Evolutionary conservation across 2,329 filamentous ascomycete genomes (phyloP).

Genomic region (Cryphonectria carpinicola): DNA sequence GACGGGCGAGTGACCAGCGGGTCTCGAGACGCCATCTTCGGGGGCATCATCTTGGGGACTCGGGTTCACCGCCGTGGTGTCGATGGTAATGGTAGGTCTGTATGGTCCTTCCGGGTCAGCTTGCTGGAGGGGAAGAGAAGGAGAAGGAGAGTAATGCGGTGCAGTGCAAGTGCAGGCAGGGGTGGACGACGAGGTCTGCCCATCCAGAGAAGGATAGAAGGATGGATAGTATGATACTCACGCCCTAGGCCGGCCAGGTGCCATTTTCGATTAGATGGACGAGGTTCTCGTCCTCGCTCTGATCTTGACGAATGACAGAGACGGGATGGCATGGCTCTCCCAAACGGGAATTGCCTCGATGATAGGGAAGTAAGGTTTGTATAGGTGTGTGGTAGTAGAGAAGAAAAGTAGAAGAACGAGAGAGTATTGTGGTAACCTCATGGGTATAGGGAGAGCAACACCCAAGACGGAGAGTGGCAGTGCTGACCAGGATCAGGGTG

Average conservation of each 20-base stretch:
- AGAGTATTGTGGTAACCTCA: background rate
- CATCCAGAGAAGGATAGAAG: background rate
- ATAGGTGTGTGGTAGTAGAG: background rate
- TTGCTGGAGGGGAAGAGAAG: constrained; percentile 7
- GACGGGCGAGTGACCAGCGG: constrained; percentile 40
- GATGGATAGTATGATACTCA: constrained; percentile 35
- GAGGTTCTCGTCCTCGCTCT: constrained; percentile 14
- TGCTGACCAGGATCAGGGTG: background rate
- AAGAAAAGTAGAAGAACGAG: background rate
- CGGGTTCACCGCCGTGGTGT: constrained; percentile 49
- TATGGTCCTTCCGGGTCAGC: constrained; percentile 28
- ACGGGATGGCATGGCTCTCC: constrained; percentile 23
- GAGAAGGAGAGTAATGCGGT: constrained; percentile 26
- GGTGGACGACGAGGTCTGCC: constrained; percentile 27
- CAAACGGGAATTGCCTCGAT: constrained; percentile 16
- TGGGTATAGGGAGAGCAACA: background rate
- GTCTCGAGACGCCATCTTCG: constrained; percentile 35
- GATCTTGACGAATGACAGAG: constrained; percentile 9
- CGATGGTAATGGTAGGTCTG: constrained; percentile 60
- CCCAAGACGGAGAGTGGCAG: background rate
- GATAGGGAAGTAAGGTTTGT: constrained; percentile 8
- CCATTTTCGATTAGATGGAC: constrained; percentile 22
- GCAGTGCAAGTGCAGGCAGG: constrained; percentile 29
- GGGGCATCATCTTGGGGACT: constrained; percentile 37
- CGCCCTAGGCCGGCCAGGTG: constrained; percentile 43